These are phyloP conservation scores for Geotrichum citri-aurantii DNA, from an alignment of 1,139 yeast genomes.

Conservation along the genomic window DNA sequence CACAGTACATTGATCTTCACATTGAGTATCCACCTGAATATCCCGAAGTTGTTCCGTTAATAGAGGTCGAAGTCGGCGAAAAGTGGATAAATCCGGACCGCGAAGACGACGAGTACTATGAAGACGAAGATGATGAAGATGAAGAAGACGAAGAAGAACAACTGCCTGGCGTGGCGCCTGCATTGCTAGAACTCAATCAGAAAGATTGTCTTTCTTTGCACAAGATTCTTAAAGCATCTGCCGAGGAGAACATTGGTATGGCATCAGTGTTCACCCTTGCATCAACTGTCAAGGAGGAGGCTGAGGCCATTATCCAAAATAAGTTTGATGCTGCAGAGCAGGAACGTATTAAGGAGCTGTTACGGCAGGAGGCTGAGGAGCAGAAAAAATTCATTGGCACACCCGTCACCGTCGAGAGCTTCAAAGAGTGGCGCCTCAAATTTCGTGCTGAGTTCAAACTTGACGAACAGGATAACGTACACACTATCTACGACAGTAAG, in stretches of 20 bases:
- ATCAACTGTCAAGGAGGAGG: slow-evolving; percentile 70
- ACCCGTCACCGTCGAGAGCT: slow-evolving; percentile 69
- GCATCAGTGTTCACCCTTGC: slow-evolving; percentile 80
- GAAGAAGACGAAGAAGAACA: slow-evolving; percentile 21
- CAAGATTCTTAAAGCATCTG: slow-evolving; percentile 43
- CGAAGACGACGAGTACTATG: slow-evolving; percentile 39
- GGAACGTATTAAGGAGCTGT: slow-evolving; percentile 51
- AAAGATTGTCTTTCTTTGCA: slow-evolving; percentile 41
- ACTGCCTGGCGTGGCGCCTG: slow-evolving; percentile 15
- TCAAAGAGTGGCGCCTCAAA: slow-evolving; percentile 58
- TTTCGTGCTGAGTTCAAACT: slow-evolving; percentile 52
- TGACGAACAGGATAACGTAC: slow-evolving; percentile 46
- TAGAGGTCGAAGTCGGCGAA: slow-evolving; percentile 42
- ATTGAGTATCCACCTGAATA: slow-evolving; percentile 67
- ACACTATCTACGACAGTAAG: slow-evolving; percentile 53
- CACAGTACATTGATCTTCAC: slow-evolving; percentile 43
- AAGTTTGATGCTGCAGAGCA: slow-evolving; percentile 54
- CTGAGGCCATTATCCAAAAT: slow-evolving; percentile 56
- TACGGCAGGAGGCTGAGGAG: slow-evolving; percentile 62
- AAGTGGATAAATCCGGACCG: slow-evolving; percentile 28
- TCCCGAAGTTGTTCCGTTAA: slow-evolving; percentile 62
- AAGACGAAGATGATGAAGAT: slow-evolving; percentile 42
- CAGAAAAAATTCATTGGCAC: slow-evolving; percentile 72
- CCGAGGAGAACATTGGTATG: slow-evolving; percentile 73
- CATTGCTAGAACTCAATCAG: slow-evolving; percentile 24